phyloP scores from a whole-genome alignment of 306 rosid genomes.

The Betula pendula region DNA sequence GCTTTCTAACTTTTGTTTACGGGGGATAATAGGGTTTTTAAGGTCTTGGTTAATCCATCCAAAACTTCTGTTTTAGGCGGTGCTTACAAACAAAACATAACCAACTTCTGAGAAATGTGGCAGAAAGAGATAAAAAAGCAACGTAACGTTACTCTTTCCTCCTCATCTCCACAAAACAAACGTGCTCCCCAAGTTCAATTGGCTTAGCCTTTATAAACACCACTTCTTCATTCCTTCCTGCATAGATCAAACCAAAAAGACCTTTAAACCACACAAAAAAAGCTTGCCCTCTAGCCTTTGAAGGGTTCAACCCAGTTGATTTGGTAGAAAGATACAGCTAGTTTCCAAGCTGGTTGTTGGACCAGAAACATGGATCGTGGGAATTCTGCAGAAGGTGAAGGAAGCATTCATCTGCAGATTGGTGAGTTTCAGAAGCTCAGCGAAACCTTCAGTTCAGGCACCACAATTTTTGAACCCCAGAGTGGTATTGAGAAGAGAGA shows the following conservation, averaged over 20 bases:
- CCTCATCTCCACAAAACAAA: slow-evolving; percentile 31
- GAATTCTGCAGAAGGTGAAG: slow-evolving; percentile 38
- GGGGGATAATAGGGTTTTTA: no score
- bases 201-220: slow-evolving; percentile 21
- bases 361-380: slow-evolving; percentile 42
- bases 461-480: slow-evolving; percentile 59
- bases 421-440: slow-evolving; percentile 43
- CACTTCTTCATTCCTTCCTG: neutral
- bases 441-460: slow-evolving; percentile 41
- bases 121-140: slow-evolving; percentile 32
- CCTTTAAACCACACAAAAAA: neutral
- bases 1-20: no score
- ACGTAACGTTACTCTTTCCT: slow-evolving; percentile 47
- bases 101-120: slow-evolving; percentile 32
- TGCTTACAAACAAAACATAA: slow-evolving; percentile 26
- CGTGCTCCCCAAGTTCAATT: slow-evolving; percentile 56
- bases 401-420: slow-evolving; percentile 50
- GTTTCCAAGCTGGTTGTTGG: neutral
- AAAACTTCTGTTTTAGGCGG: slow-evolving; percentile 4
- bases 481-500: slow-evolving; percentile 47
- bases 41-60: no score
- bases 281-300: neutral
- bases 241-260: neutral
- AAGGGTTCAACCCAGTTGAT: neutral
- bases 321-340: neutral